Evolutionary conservation across 1,139 yeast genomes (phyloP), one percentile per base, ranked within the genome.

Genomic region (Kazachstania sp.): DNA sequence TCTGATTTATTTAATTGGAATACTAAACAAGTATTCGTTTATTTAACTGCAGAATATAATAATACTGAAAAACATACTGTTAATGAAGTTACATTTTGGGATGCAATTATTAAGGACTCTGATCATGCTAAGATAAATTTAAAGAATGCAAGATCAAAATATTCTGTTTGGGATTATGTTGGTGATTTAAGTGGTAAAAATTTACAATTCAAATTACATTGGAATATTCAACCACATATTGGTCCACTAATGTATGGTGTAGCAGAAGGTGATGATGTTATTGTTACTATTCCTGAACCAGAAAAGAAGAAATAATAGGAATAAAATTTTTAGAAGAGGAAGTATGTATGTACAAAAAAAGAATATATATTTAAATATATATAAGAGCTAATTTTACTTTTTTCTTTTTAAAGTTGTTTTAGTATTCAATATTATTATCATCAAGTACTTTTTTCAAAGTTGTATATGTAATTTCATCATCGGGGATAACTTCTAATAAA

Each of bases 151-250:
- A 77, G 79, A 53, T 76, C 94, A 1, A 83, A 86, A 64, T 92
- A 92, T 65, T 78, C 87, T 0, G 88, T 88, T 12, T 92, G 95
- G 87, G 98, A 92, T 66, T 77, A 83, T 44, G 84, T 82, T 59
- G 77, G 77, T 48, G 70, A 79, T 18, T 79, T 88, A 57, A 71
- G 79, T 50, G 79, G 77, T 48, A 79, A 87, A 60, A 79, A 82
- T 34, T 88, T 95, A 9, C 72, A 71, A 4, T 72, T 90, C 47
- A 78, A 73, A 53, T 72, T 92, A 48, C 92, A 86, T 54, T 92
- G 96, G 94, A 90, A 90, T 64, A 74, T 90, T 45, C 97, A 92
- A 69, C 98, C 98, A 3, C 75, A 81, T 65, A 78, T 90, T 9
- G 98, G 98, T 6, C 81, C 88, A 3, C 70, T 92, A 54, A 63